Base-by-base conservation (phyloP, 257 asterid species). In the Jasminum sambac region DNA sequence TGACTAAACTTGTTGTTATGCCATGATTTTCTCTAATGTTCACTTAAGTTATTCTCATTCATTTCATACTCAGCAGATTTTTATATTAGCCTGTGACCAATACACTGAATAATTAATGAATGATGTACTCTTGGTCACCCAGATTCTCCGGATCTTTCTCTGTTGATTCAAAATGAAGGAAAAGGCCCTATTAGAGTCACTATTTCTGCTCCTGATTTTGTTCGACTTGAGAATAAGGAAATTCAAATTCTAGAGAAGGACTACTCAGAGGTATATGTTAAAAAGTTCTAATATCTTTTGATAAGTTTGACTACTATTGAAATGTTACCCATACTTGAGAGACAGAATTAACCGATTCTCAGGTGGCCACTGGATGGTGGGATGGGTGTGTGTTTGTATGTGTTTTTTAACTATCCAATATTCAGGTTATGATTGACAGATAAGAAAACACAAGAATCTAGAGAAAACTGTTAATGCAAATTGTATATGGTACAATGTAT, bases 91-190 rank as follows among this genome's bases (percentile, higher is more conserved):
- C n/a, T n/a, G n/a, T n/a, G n/a, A 55, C 62, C 23, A 11, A 3
- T 55, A 6, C 11, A 4, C 10, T 4, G 7, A 19, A 13, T 55
- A 23, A 11, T 55, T 19, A 19, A 55, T 55, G 62, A 19, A 6
- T 55, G 36, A 23, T 23, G 43, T 75, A 55, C 72, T 75, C 65
- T 78, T 71, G 72, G 59, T 63, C 30, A 66, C 43, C 74, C 91
- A 92, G 98, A 92, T 50, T 85, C 96, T 62, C 95, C 96, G 30
- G 84, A 83, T 4, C 91, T 88, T 72, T 92, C 97, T 6, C 91
- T 92, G 68, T 77, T 90, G 82, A 84, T 92, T 80, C 93, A 87
- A 74, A 90, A 90, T 89, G 83, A 77, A 78, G 96, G 90, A 75
- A 84, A 85, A 80, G 82, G 48, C 63, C 40, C 87, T 55, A 78